Conservation (phyloP, 768 basidiomycete genomes). For the Phylloporus scabripes region DNA sequence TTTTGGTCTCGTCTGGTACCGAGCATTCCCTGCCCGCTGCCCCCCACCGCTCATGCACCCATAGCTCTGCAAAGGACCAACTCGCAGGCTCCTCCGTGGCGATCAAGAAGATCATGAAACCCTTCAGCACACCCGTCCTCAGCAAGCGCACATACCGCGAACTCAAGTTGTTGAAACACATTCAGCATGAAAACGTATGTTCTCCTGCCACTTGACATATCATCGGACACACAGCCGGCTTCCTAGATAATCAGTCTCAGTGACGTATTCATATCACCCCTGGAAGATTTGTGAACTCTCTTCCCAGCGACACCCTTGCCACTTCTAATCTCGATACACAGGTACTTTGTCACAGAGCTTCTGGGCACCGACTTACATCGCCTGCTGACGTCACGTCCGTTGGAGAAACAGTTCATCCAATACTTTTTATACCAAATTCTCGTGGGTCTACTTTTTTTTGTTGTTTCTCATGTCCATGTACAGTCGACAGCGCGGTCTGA, state of each 20-base stretch:
- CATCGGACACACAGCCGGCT: conserved; percentile 1
- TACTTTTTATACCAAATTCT: conserved; percentile 99
- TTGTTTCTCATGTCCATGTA: conserved; percentile 5
- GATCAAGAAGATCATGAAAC: conserved; percentile 99
- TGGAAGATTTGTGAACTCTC: conserved; percentile 83
- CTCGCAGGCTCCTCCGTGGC: conserved; percentile 90
- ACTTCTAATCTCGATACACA: conserved; percentile 28
- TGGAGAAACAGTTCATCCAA: conserved; percentile 99
- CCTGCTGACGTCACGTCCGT: conserved; percentile 88
- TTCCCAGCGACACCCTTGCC: background rate
- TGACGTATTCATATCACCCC: conserved; percentile 99
- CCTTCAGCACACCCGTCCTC: conserved; percentile 97
- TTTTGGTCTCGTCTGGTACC: conserved; percentile 96
- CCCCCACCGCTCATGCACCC: conserved; percentile 10
- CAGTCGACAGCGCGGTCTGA: conserved; percentile 75
- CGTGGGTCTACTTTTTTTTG: conserved; percentile 40
- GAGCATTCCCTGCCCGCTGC: background rate
- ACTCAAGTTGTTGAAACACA: conserved; percentile 96
- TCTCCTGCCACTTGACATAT: background rate
- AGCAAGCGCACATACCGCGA: conserved; percentile 97
- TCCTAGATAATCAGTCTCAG: conserved; percentile 92
- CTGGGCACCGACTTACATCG: conserved; percentile 98
- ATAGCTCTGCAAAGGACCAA: conserved; percentile 90
- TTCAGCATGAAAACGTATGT: conserved; percentile 94
- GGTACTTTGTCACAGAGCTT: conserved; percentile 98